Conservation (phyloP, 2,329 filamentous ascomycete genomes). For the Penicillium sp. region DNA sequence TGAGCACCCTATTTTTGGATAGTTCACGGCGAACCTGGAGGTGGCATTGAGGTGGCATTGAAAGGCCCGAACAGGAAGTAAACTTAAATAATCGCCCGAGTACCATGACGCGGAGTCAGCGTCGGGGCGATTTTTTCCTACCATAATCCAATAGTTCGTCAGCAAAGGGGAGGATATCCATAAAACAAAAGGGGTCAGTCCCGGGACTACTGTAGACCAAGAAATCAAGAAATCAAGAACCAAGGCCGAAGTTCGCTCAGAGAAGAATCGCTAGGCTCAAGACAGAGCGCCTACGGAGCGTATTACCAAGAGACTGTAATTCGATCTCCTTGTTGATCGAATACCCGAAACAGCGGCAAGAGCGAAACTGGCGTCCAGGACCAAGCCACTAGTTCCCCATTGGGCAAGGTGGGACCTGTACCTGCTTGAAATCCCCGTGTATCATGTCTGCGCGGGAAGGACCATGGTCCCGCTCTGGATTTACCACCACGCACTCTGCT, state of each 20-base stretch:
- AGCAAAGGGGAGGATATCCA: not conserved
- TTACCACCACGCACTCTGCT: slow-evolving; percentile 11
- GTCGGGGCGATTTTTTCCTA: not conserved
- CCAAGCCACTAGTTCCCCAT: not conserved
- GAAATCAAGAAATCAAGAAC: not conserved
- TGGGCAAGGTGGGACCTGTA: not conserved
- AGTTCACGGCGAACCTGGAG: not conserved
- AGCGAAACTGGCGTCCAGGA: not conserved
- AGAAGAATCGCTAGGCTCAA: not conserved
- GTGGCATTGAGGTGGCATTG: too few species aligned
- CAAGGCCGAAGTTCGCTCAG: not conserved
- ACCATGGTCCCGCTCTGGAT: slow-evolving; percentile 1
- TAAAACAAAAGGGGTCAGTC: not conserved
- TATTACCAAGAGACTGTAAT: not conserved
- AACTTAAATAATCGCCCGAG: not conserved
- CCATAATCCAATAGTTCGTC: not conserved
- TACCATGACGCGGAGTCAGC: not conserved
- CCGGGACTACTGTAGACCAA: not conserved
- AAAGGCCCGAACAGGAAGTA: not conserved
- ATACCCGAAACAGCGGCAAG: not conserved
- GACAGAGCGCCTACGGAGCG: not conserved
- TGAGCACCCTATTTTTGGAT: not conserved
- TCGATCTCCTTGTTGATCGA: slow-evolving; percentile 1
- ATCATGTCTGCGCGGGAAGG: slow-evolving; percentile 10
- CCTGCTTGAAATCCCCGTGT: slow-evolving; percentile 11